A percentile compares a stretch with the other conserved stretches of the same genome.
phyloP scores from a whole-genome alignment of 2,329 filamentous ascomycete genomes.

The Penicillium fuscoglaucum region DNA sequence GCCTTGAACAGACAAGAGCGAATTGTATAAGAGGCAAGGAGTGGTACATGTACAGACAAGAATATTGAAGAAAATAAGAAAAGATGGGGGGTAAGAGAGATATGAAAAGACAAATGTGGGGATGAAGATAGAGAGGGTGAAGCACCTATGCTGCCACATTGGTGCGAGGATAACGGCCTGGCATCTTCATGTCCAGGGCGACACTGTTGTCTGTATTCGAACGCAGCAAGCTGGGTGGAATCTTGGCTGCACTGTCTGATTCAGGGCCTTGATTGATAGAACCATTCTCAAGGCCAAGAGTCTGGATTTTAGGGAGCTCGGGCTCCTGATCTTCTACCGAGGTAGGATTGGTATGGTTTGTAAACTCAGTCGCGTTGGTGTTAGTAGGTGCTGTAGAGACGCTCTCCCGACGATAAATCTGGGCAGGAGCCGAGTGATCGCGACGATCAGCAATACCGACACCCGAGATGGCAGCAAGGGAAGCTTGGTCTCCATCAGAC shows the following conservation, averaged over 20 bases:
- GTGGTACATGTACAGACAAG: constrained; percentile 19
- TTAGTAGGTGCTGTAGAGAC: constrained; percentile 38
- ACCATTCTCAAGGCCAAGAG: constrained; percentile 14
- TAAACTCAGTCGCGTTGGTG: constrained; percentile 36
- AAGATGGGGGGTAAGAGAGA: constrained; percentile 1
- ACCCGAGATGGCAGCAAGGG: constrained; percentile 17
- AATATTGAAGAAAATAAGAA: constrained; percentile 9
- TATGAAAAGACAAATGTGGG: constrained; percentile 11
- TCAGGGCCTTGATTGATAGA: constrained; percentile 3
- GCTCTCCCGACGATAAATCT: constrained; percentile 31
- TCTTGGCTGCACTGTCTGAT: not conserved
- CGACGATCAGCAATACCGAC: constrained; percentile 22
- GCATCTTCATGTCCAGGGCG: constrained; percentile 38
- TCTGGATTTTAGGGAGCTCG: constrained; percentile 13
- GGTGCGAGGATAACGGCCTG: constrained; percentile 37
- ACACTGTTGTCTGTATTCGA: constrained; percentile 31
- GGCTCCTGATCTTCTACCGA: constrained; percentile 32
- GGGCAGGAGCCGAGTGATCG: constrained; percentile 22
- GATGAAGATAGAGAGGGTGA: not conserved
- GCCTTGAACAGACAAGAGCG: constrained; percentile 19
- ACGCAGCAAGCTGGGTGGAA: constrained; percentile 11
- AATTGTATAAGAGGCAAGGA: constrained; percentile 5
- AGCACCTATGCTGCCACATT: constrained; percentile 30
- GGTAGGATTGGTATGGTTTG: constrained; percentile 36
- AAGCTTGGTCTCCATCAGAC: constrained; percentile 21